Evolutionary conservation across 352 stramenopile genomes (phyloP), one percentile per base, ranked within the genome.

Genomic region (Phytopythium litorale): DNA sequence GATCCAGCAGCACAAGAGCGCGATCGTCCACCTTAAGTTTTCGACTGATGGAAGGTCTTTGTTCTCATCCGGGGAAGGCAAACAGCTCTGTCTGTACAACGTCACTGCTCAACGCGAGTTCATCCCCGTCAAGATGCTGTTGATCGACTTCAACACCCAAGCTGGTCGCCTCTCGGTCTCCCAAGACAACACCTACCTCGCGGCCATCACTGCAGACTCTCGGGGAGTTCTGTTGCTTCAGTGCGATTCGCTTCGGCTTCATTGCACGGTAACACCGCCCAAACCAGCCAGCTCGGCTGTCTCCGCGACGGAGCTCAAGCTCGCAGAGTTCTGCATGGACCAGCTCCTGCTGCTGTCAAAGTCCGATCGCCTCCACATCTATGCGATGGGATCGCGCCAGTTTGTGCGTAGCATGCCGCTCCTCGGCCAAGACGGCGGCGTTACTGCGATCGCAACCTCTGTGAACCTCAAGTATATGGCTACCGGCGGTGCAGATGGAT

Each of bases 1-100:
- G 62, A 89, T 92, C 62, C 76, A 89, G 58, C 91, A 97, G 68
- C 92, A 98, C 60, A 71, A 83, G 46, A 95, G 79, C 37, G 54
- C 72, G 16, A 85, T 97, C 18, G 59, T 58, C 5, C 72, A 84
- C 21, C 60, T 94, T 23, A 59, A 74, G 30, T 93, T 88, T 35
- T 70, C 81, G 38, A 58, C 35, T 4, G 72, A 84, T 21, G 72
- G 58, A 4, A 68, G 73, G 23, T 71, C 68, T 23, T 56, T 90
- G 4, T 91, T 78, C 48, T 90, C 81, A 2, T 79, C 72, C 0
- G 84, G 70, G 4, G 48, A 49, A 9, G 81, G 79, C 1, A 81
- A 81, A 32, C 84, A 93, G 35, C 61, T 93, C 7, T 93, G 84
- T 53, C 68, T 91, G 59, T 88, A 89, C 54, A 79, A 89, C 42